Conservation (phyloP, 176 grass and related monocot genomes). For the Aechmea fasciata region DNA sequence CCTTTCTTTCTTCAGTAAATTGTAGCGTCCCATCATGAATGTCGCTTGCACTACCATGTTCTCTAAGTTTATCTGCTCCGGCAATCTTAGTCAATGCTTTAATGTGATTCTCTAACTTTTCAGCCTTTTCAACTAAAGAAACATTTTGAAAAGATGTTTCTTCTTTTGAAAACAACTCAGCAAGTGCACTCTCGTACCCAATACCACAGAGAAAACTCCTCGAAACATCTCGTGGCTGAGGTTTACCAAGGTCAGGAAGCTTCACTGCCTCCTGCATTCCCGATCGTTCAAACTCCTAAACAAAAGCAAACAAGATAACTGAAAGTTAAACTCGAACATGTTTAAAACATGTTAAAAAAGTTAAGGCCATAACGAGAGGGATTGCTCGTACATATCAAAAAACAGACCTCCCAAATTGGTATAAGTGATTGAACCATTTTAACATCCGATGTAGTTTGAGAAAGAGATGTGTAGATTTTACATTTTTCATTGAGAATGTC, state of each 20-base stretch:
- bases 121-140: constrained; percentile 36
- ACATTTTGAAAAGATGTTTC: constrained; percentile 28
- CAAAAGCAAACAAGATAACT: constrained; percentile 15
- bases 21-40: constrained; percentile 15
- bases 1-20: constrained; percentile 20
- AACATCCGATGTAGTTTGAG: constrained; percentile 52
- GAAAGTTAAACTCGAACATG: neutral
- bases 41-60: constrained; percentile 26
- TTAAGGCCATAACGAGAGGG: neutral
- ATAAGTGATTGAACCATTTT: constrained; percentile 96
- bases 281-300: constrained; percentile 51
- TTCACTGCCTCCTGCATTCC: constrained; percentile 47
- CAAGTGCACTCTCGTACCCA: constrained; percentile 53
- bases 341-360: neutral
- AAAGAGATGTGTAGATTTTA: constrained; percentile 79
- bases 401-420: constrained; percentile 78
- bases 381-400: constrained; percentile 6
- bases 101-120: constrained; percentile 52
- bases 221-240: constrained; percentile 43
- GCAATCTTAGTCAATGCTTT: constrained; percentile 48
- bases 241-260: constrained; percentile 32
- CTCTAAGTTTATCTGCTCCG: constrained; percentile 37
- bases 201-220: constrained; percentile 49
- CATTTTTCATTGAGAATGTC: constrained; percentile 82
- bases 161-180: constrained; percentile 46